Evolutionary conservation across 73 alveolate genomes (phyloP).

Genomic region (Paramecium biaurelia): DNA sequence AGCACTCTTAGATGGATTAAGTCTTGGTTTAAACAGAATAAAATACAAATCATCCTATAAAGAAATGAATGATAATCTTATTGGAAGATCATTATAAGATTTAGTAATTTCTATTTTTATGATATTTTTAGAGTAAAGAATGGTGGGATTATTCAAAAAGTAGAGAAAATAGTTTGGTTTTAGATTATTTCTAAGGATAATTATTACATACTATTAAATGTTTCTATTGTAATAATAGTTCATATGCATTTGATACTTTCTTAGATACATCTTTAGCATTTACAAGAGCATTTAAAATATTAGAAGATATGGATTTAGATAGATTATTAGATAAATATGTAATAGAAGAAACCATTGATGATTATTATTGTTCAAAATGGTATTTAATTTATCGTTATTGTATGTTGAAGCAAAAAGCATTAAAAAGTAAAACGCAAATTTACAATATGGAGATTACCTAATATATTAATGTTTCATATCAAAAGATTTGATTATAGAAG

Average conservation of each 20-base stretch:
- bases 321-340: not conserved
- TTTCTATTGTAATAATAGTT: conserved; percentile 62
- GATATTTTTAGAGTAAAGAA: conserved; percentile 61
- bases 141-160: conserved; percentile 81
- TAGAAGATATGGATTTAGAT: conserved; percentile 42
- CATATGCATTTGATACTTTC: conserved; percentile 82
- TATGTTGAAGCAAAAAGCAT: conserved; percentile 25
- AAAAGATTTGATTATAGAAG: conserved; percentile 57
- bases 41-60: conserved; percentile 71
- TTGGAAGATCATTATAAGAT: conserved; percentile 38
- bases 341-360: conserved; percentile 38
- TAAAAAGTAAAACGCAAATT: conserved; percentile 42
- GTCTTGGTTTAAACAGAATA: conserved; percentile 72
- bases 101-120: not conserved
- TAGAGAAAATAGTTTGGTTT: conserved; percentile 72
- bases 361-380: conserved; percentile 54
- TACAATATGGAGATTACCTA: conserved; percentile 46
- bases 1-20: conserved; percentile 77
- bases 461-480: conserved; percentile 45
- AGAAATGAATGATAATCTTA: conserved; percentile 65
- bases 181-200: conserved; percentile 81
- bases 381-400: not conserved
- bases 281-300: conserved; percentile 14
- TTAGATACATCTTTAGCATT: conserved; percentile 53
- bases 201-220: conserved; percentile 73